These are phyloP conservation scores for Cercospora zeina DNA, from an alignment of 2,329 filamentous ascomycete species.

Conservation along the genomic window DNA sequence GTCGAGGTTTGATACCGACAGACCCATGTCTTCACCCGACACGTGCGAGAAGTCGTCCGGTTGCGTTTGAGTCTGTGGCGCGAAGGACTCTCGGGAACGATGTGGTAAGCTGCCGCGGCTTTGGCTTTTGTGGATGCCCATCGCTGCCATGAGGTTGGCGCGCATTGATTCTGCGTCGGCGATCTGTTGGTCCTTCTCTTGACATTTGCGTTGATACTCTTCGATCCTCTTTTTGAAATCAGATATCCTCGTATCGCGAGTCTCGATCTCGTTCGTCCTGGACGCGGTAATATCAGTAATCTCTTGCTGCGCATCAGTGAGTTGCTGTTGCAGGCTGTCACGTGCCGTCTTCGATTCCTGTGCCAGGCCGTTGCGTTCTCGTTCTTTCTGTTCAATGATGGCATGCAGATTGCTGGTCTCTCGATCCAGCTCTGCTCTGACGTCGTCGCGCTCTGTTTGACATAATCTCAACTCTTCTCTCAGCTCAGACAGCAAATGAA, in stretches of 20 bases:
- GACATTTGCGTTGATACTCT: constrained; percentile 37
- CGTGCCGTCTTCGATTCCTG: background rate
- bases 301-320: constrained; percentile 10
- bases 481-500: constrained; percentile 18
- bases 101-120: constrained; percentile 24
- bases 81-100: constrained; percentile 26
- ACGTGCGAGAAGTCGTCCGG: constrained; percentile 24
- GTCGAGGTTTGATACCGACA: constrained; percentile 24
- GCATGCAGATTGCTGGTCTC: constrained; percentile 46
- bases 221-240: constrained; percentile 36
- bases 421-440: constrained; percentile 26
- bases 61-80: constrained; percentile 17
- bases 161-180: constrained; percentile 44
- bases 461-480: constrained; percentile 25
- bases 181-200: constrained; percentile 42
- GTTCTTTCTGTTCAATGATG: constrained; percentile 34
- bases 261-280: constrained; percentile 13
- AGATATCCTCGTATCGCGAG: constrained; percentile 24
- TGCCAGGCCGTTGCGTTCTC: constrained; percentile 8
- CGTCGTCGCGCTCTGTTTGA: constrained; percentile 11
- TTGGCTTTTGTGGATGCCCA: constrained; percentile 35
- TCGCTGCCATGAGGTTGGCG: constrained; percentile 42
- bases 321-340: constrained; percentile 7
- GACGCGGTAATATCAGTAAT: background rate
- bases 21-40: constrained; percentile 23